These are phyloP conservation scores for Xanthoceras sorbifolium DNA, from an alignment of 345 rosid genomes.

Conservation along the genomic window DNA sequence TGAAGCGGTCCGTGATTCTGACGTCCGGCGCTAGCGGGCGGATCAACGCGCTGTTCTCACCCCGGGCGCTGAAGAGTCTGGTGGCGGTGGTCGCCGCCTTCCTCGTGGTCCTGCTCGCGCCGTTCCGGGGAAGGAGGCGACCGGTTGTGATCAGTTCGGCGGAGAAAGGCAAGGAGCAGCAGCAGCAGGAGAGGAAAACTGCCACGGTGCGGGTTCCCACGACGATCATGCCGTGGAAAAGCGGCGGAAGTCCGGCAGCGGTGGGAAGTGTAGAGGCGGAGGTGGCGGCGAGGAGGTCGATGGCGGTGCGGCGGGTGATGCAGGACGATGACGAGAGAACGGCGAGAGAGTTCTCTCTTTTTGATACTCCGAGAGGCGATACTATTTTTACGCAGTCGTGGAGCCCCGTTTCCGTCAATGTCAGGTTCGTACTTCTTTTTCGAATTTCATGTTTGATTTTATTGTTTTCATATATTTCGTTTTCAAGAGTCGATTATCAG, in stretches of 20 bases:
- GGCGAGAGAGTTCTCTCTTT: slow-evolving; percentile 52
- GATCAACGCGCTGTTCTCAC: slow-evolving; percentile 61
- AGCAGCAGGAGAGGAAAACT: slow-evolving; percentile 35
- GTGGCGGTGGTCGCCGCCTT: slow-evolving; percentile 46
- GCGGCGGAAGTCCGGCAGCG: slow-evolving; percentile 15
- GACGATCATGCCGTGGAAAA: slow-evolving; percentile 52
- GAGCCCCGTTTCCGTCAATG: slow-evolving; percentile 51
- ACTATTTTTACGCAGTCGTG: slow-evolving; percentile 81
- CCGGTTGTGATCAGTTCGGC: slow-evolving; percentile 23
- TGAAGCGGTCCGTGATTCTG: slow-evolving; percentile 46
- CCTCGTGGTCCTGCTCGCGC: slow-evolving; percentile 52
- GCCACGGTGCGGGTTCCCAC: slow-evolving; percentile 49
- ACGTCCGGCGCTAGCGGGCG: slow-evolving; percentile 93
- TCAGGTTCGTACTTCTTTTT: slow-evolving; percentile 47
- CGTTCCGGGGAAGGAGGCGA: slow-evolving; percentile 48
- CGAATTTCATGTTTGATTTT: not conserved
- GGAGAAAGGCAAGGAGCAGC: slow-evolving; percentile 49
- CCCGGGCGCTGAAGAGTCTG: slow-evolving; percentile 46
- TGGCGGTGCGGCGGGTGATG: slow-evolving; percentile 63
- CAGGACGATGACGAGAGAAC: slow-evolving; percentile 52
- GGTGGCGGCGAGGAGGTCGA: slow-evolving; percentile 59
- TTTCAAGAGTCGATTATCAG: not conserved
- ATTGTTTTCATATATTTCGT: too few relatives aligned
- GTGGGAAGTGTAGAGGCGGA: slow-evolving; percentile 53
- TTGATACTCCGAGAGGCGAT: slow-evolving; percentile 62